These are phyloP conservation scores for Fonsecaea pedrosoi DNA, from an alignment of 2,329 filamentous ascomycete species.

Conservation along the genomic window DNA sequence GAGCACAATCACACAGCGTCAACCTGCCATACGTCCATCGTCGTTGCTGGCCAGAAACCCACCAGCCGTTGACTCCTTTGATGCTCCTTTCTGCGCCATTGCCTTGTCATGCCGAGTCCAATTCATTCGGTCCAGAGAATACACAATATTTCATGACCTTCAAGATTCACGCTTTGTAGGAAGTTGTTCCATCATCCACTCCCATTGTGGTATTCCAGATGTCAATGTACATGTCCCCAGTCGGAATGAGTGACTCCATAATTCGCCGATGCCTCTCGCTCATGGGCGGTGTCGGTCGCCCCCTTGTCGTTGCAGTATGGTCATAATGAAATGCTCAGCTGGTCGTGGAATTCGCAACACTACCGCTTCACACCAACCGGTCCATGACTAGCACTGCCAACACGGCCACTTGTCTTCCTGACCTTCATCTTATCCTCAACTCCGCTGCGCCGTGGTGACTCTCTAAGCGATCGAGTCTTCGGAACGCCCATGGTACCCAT, in stretches of 20 bases:
- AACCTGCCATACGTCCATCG: neutral
- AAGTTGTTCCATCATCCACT: conserved; percentile 12
- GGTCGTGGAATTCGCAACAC: conserved; percentile 17
- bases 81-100: conserved; percentile 15
- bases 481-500: conserved; percentile 38
- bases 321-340: conserved; percentile 15
- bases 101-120: conserved; percentile 16
- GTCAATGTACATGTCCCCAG: conserved; percentile 19
- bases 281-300: conserved; percentile 1
- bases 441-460: conserved; percentile 39
- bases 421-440: conserved; percentile 44
- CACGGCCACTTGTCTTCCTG: conserved; percentile 55
- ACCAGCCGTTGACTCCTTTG: neutral
- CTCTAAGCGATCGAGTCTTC: conserved; percentile 38
- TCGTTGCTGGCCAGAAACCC: conserved; percentile 3
- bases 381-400: conserved; percentile 48
- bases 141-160: conserved; percentile 11
- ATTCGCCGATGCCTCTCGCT: conserved; percentile 7
- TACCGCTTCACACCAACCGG: conserved; percentile 35
- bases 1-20: neutral
- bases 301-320: conserved; percentile 2
- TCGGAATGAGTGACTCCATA: conserved; percentile 8
- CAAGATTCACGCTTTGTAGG: conserved; percentile 1
- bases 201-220: conserved; percentile 14
- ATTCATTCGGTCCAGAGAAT: conserved; percentile 8